A percentile compares a stretch with the other conserved stretches of the same genome.
phyloP scores from a whole-genome alignment of 306 rosid genomes.

The Leucaena leucocephala region DNA sequence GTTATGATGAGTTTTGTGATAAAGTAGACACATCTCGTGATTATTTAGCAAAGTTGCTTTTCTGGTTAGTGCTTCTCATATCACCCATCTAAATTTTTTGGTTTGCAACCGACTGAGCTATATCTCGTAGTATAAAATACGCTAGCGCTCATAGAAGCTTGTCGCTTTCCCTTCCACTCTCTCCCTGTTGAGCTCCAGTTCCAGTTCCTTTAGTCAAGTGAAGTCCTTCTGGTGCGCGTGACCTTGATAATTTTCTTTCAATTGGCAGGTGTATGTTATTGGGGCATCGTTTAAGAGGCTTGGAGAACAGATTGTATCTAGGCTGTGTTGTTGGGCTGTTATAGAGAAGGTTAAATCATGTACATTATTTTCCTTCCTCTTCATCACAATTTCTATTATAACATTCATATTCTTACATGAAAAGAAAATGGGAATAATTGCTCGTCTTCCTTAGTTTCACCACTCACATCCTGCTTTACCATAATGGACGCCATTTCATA shows the following conservation, averaged over 20 bases:
- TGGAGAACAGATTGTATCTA: constrained; percentile 92
- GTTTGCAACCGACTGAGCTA: background rate
- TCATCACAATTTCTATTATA: constrained; percentile 7
- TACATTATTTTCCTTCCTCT: constrained; percentile 56
- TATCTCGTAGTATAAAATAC: background rate
- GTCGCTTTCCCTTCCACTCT: too few species aligned
- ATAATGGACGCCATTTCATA: constrained; percentile 9
- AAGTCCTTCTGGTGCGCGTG: too few species aligned
- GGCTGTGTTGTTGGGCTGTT: constrained; percentile 91
- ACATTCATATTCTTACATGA: constrained; percentile 29
- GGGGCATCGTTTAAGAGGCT: constrained; percentile 97
- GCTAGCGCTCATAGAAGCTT: background rate
- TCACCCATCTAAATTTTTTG: constrained; percentile 4
- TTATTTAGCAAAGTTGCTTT: constrained; percentile 94
- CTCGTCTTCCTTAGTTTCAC: constrained; percentile 25
- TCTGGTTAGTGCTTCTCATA: constrained; percentile 70
- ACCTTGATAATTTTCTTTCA: constrained; percentile 20
- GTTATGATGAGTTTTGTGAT: constrained; percentile 52
- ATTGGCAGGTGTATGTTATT: constrained; percentile 93
- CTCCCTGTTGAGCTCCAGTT: too few species aligned
- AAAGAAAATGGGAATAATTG: constrained; percentile 42
- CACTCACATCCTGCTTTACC: constrained; percentile 27
- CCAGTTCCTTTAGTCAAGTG: background rate
- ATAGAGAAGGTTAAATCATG: constrained; percentile 58
- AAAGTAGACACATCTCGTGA: constrained; percentile 74